A percentile compares a stretch with the other conserved stretches of the same genome.
phyloP scores from a whole-genome alignment of 345 rosid genomes.

The Hibiscus trionum region DNA sequence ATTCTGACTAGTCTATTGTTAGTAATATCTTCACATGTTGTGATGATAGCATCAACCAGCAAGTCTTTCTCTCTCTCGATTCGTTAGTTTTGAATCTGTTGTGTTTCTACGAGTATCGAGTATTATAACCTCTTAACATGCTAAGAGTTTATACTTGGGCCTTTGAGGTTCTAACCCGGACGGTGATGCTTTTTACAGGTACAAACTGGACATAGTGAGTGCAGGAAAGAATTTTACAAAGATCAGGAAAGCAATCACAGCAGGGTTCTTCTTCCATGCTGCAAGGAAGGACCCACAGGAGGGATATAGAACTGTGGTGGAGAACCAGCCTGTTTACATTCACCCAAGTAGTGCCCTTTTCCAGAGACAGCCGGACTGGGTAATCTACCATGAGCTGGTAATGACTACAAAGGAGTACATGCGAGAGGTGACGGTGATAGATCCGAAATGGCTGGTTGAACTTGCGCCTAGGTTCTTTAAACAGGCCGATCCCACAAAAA shows the following conservation, averaged over 20 bases:
- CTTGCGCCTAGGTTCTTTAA: conserved; percentile 87
- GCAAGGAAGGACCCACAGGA: conserved; percentile 86
- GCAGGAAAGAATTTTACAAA: conserved; percentile 69
- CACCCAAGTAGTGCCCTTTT: conserved; percentile 91
- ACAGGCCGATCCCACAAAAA: conserved; percentile 72
- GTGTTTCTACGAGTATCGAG: neutral
- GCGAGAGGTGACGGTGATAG: conserved; percentile 79
- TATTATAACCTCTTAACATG: neutral
- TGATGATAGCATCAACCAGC: neutral
- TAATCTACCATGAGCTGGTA: conserved; percentile 82
- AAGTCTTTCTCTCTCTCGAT: neutral
- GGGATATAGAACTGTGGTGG: conserved; percentile 75
- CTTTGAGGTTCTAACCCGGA: neutral
- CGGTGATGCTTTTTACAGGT: conserved; percentile 31
- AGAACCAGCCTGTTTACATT: conserved; percentile 79
- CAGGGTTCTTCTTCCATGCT: conserved; percentile 85
- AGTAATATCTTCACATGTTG: neutral
- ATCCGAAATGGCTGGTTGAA: conserved; percentile 91
- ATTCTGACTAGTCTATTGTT: neutral
- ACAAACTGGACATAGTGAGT: conserved; percentile 69
- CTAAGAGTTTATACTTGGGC: neutral
- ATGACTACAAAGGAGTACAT: conserved; percentile 93
- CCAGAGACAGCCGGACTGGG: conserved; percentile 96
- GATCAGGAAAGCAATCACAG: conserved; percentile 80
- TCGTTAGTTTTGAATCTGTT: neutral